Base-by-base conservation (phyloP, 306 rosid genomes). In the Sophora flavescens region DNA sequence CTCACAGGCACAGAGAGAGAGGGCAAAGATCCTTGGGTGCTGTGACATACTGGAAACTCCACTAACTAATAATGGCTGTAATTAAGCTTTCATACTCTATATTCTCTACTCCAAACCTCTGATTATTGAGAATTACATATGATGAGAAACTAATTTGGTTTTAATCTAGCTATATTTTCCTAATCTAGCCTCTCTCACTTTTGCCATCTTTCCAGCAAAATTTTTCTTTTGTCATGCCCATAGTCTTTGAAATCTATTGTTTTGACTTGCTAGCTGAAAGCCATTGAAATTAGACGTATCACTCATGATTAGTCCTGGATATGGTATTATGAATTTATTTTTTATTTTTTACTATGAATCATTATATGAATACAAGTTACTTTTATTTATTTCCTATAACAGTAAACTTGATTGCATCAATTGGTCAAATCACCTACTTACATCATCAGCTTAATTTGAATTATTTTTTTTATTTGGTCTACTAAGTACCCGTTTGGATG, bases 31-130 rank as follows among this genome's bases (percentile, higher is more conserved):
- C 41, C 56, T 14, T 71, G 41, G 53, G 53, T 0, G 22, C 22
- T 45, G 14, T 35, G 41, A 26, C 53, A 63, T 16, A 48, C 17
- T 35, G 44, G 30, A 63, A 53, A 75, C 45, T 75, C 52, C 9
- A 38, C 63, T 13, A 47, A 35, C 11, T 15, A 50, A 64, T 28
- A 54, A 77, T 81, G 84, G 52, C 67, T 16, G 80, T 81, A n/a
- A n/a, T n/a, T n/a, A 81, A 68, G 84, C 61, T 74, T 60, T 74
- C 54, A 6, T 50, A 30, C 58, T n/a, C 4, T 47, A 13, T 7
- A 11, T 45, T 30, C 59, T 68, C 44, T 3, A 4, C 5, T 22
- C 41, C 12, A 10, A 66, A 26, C 10, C 9, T 47, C 60, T 62
- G 13, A 50, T 62, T 3, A 45, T 36, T 60, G 2, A 11, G 18